A percentile compares a stretch with the other conserved stretches of the same genome.
Evolutionary conservation across 1,284 basidiomycete species (phyloP).

Genomic region (Cryptococcus neoformans): DNA sequence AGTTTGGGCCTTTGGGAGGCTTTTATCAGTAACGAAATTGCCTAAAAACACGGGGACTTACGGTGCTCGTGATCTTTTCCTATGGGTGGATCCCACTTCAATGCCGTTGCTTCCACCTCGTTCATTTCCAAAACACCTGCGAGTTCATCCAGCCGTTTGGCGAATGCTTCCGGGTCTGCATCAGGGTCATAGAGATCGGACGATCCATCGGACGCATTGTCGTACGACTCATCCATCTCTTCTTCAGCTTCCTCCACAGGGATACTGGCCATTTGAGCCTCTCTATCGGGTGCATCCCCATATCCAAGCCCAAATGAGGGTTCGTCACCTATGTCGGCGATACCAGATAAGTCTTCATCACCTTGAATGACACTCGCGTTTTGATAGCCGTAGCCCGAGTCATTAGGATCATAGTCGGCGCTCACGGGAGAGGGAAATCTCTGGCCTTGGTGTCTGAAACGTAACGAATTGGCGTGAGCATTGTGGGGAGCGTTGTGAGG

Average conservation of each 20-base stretch:
- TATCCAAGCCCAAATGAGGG: neutral
- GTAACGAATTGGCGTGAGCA: neutral
- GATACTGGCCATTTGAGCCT: neutral
- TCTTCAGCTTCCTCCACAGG: slow-evolving; percentile 10
- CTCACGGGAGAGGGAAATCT: slow-evolving; percentile 1
- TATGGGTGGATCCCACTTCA: slow-evolving; percentile 36
- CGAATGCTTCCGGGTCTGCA: slow-evolving; percentile 37
- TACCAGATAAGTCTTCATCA: neutral
- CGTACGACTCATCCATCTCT: slow-evolving; percentile 12
- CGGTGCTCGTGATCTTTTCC: slow-evolving; percentile 5
- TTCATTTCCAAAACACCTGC: slow-evolving; percentile 40
- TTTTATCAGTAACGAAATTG: neutral
- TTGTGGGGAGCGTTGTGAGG: neutral
- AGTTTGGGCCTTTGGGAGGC: slow-evolving; percentile 10
- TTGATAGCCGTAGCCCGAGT: neutral
- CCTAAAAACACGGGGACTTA: neutral
- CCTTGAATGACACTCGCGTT: neutral
- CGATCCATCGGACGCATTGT: slow-evolving; percentile 20
- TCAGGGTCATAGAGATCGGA: slow-evolving; percentile 34
- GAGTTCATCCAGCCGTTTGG: slow-evolving; percentile 39
- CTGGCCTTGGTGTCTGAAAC: neutral
- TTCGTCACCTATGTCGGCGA: neutral
- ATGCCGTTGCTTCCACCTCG: slow-evolving; percentile 34
- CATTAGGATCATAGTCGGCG: neutral
- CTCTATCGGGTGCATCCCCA: neutral